A percentile compares a stretch with the other conserved stretches of the same genome.
Conservation (phyloP, 441 rosid species). For the Lepidium campestre region DNA sequence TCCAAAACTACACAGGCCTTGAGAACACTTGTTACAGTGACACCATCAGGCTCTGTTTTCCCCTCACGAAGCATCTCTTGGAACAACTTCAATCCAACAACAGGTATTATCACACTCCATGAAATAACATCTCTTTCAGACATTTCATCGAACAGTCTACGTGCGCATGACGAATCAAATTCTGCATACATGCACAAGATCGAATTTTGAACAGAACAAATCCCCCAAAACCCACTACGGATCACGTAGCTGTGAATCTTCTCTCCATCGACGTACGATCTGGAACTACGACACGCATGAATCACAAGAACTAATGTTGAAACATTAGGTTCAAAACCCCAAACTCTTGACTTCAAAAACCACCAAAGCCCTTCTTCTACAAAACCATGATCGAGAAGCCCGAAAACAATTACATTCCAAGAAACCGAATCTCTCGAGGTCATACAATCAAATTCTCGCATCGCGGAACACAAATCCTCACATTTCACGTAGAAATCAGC, state of each 20-base stretch:
- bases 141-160: conserved; percentile 52
- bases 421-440: conserved; percentile 50
- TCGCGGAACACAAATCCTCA: conserved; percentile 38
- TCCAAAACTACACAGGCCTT: conserved; percentile 41
- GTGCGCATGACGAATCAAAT: conserved; percentile 26
- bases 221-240: conserved; percentile 39
- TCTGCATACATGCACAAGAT: conserved; percentile 37
- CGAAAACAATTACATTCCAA: conserved; percentile 61
- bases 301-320: conserved; percentile 55
- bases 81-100: conserved; percentile 32
- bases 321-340: conserved; percentile 49
- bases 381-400: conserved; percentile 42
- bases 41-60: conserved; percentile 34
- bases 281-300: conserved; percentile 35
- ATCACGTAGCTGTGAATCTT: conserved; percentile 43
- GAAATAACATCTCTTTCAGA: conserved; percentile 47
- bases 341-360: conserved; percentile 45
- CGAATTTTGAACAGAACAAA: conserved; percentile 51
- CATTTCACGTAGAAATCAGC: conserved; percentile 55
- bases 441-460: conserved; percentile 35
- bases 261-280: conserved; percentile 23
- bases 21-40: conserved; percentile 42
- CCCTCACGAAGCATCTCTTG: conserved; percentile 33
- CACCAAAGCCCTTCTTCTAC: conserved; percentile 40
- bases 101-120: conserved; percentile 51